A percentile compares a stretch with the other conserved stretches of the same genome.
Conservation (phyloP, 2,329 filamentous ascomycete species). For the Fusarium luffae region DNA sequence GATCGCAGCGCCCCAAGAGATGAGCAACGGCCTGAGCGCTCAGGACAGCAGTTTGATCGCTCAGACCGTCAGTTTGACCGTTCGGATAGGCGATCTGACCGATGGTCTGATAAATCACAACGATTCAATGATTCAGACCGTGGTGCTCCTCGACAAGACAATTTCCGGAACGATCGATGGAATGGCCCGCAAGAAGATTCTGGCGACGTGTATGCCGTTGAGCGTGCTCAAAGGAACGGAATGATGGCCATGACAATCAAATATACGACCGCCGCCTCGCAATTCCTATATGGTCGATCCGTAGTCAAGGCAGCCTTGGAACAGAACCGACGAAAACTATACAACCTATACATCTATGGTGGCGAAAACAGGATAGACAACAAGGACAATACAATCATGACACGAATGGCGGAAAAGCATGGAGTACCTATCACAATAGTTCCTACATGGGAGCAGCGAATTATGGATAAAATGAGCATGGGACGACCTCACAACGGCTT, state of each 20-base stretch:
- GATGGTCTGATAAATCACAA: slow-evolving; percentile 12
- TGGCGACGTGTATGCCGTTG: slow-evolving; percentile 5
- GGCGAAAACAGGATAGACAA: slow-evolving; percentile 65
- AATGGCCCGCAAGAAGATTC: slow-evolving; percentile 7
- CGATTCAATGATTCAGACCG: slow-evolving; percentile 15
- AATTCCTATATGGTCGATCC: slow-evolving; percentile 89
- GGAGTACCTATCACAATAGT: slow-evolving; percentile 69
- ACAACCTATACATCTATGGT: slow-evolving; percentile 83
- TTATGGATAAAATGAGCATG: slow-evolving; percentile 85
- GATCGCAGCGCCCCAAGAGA: neutral
- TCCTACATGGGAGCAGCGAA: slow-evolving; percentile 67
- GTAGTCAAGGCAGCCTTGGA: slow-evolving; percentile 83
- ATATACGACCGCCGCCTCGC: slow-evolving; percentile 86
- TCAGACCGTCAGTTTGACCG: neutral
- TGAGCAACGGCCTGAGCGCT: neutral
- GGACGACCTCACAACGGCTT: slow-evolving; percentile 91
- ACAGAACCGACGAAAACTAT: slow-evolving; percentile 74
- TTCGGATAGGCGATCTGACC: neutral
- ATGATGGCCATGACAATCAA: slow-evolving; percentile 54
- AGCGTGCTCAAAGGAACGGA: slow-evolving; percentile 43
- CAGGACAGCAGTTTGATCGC: neutral
- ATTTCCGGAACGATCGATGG: slow-evolving; percentile 18
- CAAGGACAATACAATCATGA: slow-evolving; percentile 58
- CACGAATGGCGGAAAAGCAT: slow-evolving; percentile 58
- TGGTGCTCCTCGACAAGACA: slow-evolving; percentile 17